Percentiles rank a stretch among this genome's conserved stretches.
phyloP scores from a whole-genome alignment of 176 grass and related monocot genomes.

The Paspalum notatum region DNA sequence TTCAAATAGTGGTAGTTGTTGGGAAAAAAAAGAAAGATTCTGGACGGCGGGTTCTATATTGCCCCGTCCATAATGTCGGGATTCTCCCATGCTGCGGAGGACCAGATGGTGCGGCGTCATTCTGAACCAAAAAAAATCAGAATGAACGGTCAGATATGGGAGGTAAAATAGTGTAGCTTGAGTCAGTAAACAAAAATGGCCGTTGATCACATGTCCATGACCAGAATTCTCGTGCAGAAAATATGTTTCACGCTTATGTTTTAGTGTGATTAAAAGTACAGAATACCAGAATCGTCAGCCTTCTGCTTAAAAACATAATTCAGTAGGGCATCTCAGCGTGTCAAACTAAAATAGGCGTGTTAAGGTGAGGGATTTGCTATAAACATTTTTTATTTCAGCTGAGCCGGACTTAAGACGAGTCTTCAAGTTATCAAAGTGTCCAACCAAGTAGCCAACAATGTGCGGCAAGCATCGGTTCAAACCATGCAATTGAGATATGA shows the following conservation, averaged over 20 bases:
- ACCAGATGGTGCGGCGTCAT: not conserved
- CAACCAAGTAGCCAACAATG: not conserved
- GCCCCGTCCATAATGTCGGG: conserved; percentile 1
- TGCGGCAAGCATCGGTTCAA: not conserved
- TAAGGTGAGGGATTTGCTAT: not conserved
- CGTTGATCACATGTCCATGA: not conserved
- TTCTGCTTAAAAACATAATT: not conserved
- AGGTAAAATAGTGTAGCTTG: not conserved
- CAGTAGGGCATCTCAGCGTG: not conserved
- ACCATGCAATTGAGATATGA: not conserved
- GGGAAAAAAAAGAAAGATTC: not conserved
- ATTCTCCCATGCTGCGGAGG: not conserved
- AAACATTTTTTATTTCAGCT: not conserved
- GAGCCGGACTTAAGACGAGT: not conserved
- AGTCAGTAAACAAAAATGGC: not conserved
- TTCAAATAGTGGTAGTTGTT: not conserved
- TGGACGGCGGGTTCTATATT: conserved; percentile 34
- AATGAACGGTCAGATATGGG: not conserved
- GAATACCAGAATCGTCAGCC: no score
- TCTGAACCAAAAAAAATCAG: not conserved
- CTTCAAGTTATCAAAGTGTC: not conserved
- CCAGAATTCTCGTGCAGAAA: not conserved
- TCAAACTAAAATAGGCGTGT: not conserved
- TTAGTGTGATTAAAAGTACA: no score
- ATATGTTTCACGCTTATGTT: not conserved